Evolutionary conservation across 805 yeast genomes (phyloP), one percentile per base, ranked within the genome.

Genomic region (Ogataea methylovora): DNA sequence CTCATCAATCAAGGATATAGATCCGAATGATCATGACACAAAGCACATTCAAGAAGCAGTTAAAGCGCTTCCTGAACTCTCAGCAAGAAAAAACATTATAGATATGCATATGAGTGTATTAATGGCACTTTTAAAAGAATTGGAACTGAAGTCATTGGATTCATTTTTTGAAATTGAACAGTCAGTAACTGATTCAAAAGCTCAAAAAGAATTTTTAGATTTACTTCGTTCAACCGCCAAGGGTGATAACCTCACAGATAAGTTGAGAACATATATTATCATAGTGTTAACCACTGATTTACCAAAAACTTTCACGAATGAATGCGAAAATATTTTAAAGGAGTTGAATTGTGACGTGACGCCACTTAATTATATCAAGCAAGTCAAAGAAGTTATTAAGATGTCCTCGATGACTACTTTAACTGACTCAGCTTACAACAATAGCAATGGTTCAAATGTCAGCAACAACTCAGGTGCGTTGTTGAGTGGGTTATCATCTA

Each of bases 51-150:
- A 79, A 56, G 84, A 77, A 45, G 97, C 96, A 8, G 87, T 92
- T 28, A 87, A 87, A 32, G 87, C 86, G 23, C 69, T 92, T 37
- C 99, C 98, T 3, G 95, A 87, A 56, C 66, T 92, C 40, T 85
- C 97, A 0, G 84, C 86, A 6, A 75, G 94, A 48, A 92, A 92
- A 56, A 69, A 77, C 34, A 76, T 86, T 22, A 80, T 92, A 46
- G 99, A 92, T 61, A 84, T 85, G 79, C 99, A 92, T 61, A 90
- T 92, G 95, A 87, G 85, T 49, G 88, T 92, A 18, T 75, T 94
- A 41, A 84, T 96, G 8, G 74, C 87, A 14, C 64, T 92, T 34
- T 71, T 92, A 39, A 77, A 79, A 51, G 86, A 87, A 44, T 67
- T 92, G 40, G 92, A 90, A 49, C 78, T 81, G n/a, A 82, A 90